A percentile compares a stretch with the other conserved stretches of the same genome.
Evolutionary conservation across 768 basidiomycete species (phyloP).

Genomic region (Astraeus odoratus): DNA sequence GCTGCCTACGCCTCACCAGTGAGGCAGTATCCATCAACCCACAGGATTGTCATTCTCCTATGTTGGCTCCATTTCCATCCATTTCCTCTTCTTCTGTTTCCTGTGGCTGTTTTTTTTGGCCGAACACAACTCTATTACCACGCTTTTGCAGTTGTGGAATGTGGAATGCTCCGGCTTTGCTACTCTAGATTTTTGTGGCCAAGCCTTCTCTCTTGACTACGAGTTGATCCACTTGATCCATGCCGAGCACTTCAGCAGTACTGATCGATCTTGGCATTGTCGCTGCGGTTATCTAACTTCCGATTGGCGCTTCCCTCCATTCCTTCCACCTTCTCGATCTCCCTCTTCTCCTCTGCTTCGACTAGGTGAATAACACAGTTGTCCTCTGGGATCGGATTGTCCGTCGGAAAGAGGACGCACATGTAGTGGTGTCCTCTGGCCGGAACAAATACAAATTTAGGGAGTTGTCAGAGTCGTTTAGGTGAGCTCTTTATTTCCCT

Average conservation of each 20-base stretch:
- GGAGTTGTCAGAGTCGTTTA: conserved; percentile 67
- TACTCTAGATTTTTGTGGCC: background rate
- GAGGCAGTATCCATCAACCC: no score
- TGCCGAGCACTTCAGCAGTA: background rate
- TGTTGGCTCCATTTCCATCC: no score
- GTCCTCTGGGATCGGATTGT: conserved; percentile 93
- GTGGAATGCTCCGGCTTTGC: no score
- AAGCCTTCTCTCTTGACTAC: background rate
- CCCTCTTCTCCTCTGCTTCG: background rate
- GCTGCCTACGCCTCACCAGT: background rate
- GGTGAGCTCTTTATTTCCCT: conserved; percentile 39
- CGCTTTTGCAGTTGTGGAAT: no score
- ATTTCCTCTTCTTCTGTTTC: no score
- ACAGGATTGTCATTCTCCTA: no score
- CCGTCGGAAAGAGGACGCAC: conserved; percentile 68
- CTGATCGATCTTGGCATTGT: background rate
- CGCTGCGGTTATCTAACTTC: conserved; percentile 5
- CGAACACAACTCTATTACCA: no score
- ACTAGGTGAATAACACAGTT: conserved; percentile 63
- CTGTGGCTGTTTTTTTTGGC: no score
- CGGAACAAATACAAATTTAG: conserved; percentile 84
- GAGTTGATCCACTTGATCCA: background rate
- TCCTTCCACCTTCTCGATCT: conserved; percentile 4
- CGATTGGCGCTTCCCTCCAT: no score
- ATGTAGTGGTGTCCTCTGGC: conserved; percentile 37